phyloP scores from a whole-genome alignment of 75 land plant genomes.

The Selaginella moellendorffii region DNA sequence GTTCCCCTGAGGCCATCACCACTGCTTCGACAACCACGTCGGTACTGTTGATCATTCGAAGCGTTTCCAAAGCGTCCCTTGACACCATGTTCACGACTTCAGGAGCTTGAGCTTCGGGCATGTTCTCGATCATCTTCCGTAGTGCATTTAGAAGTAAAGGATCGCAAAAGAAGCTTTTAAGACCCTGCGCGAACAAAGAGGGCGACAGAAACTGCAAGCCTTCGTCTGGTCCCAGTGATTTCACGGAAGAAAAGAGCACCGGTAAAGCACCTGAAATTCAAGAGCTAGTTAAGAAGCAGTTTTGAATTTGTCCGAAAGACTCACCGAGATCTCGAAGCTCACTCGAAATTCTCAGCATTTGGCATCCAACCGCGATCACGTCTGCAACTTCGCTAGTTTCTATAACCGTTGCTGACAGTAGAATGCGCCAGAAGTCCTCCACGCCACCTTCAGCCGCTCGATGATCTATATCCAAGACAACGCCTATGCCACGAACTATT shows the following conservation, averaged over 20 bases:
- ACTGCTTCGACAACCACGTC: slow-evolving; percentile 22
- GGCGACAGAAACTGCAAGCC: neutral
- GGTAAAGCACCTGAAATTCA: neutral
- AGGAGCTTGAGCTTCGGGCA: slow-evolving; percentile 71
- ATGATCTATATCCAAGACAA: slow-evolving; percentile 66
- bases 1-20: slow-evolving; percentile 42
- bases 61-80: slow-evolving; percentile 33
- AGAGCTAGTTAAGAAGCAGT: neutral
- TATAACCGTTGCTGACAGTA: slow-evolving; percentile 22
- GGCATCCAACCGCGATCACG: slow-evolving; percentile 23
- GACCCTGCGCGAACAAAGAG: too few species aligned
- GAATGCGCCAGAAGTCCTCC: slow-evolving; percentile 39
- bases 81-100: slow-evolving; percentile 24
- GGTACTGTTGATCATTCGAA: slow-evolving; percentile 20
- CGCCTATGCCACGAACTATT: slow-evolving; percentile 30
- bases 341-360: slow-evolving; percentile 40
- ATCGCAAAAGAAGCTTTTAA: slow-evolving; percentile 7
- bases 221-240: neutral
- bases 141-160: slow-evolving; percentile 26
- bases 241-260: neutral
- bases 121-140: slow-evolving; percentile 23
- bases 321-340: slow-evolving; percentile 77
- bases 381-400: neutral
- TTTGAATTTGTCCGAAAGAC: neutral
- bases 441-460: slow-evolving; percentile 43